Conservation (phyloP, 768 basidiomycete genomes). For the Xanthoconium purpureum region DNA sequence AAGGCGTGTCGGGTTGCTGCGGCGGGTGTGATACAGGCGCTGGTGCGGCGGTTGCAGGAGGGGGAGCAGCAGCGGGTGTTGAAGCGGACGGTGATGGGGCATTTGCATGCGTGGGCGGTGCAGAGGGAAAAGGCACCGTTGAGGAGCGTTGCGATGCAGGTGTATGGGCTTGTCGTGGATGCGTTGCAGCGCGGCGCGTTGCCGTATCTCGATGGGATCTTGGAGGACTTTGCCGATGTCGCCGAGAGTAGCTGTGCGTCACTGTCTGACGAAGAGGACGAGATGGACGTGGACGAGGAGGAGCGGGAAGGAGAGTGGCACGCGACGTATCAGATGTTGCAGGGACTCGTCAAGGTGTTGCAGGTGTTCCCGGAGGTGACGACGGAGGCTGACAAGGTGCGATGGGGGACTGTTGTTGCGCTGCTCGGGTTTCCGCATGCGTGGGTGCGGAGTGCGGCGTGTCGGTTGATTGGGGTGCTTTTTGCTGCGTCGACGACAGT, state of each 20-base stretch:
- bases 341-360: conserved; percentile 60
- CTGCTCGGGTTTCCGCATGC: conserved; percentile 88
- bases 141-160: conserved; percentile 70
- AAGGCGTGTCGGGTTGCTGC: conserved; percentile 88
- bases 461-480: conserved; percentile 68
- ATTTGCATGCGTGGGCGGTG: conserved; percentile 76
- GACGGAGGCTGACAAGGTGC: conserved; percentile 43
- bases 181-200: conserved; percentile 48
- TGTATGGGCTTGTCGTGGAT: conserved; percentile 81
- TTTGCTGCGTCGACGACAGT: conserved; percentile 57
- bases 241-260: conserved; percentile 8
- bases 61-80: conserved; percentile 53
- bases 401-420: conserved; percentile 60
- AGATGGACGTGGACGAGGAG: conserved; percentile 46
- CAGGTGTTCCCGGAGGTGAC: conserved; percentile 52
- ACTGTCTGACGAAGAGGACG: conserved; percentile 20
- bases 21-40: conserved; percentile 71
- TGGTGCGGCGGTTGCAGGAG: conserved; percentile 69
- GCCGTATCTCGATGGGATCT: conserved; percentile 45
- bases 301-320: conserved; percentile 71
- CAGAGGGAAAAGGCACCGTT: conserved; percentile 61
- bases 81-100: conserved; percentile 55
- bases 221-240: conserved; percentile 52
- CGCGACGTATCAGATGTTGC: conserved; percentile 75
- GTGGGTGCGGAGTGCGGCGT: conserved; percentile 86